A percentile compares a stretch with the other conserved stretches of the same genome.
These are phyloP conservation scores for Cystofilobasidium ferigula DNA, from an alignment of 768 basidiomycete genomes.

Conservation along the genomic window DNA sequence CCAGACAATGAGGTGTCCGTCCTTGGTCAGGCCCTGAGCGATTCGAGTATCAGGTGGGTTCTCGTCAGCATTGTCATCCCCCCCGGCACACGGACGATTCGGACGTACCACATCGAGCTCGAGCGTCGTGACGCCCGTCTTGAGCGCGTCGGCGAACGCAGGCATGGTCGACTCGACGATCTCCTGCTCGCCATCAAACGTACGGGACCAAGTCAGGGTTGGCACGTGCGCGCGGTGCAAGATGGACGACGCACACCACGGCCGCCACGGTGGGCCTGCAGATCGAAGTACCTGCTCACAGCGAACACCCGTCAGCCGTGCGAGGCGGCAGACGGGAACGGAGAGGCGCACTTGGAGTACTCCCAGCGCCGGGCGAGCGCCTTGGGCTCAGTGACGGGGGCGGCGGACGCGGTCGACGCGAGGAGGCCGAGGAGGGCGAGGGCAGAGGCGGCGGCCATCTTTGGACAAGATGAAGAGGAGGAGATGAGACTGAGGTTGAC, in stretches of 20 bases:
- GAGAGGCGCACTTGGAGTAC: background rate
- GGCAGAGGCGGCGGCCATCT: background rate
- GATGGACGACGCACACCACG: slow-evolving; percentile 11
- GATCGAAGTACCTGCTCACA: slow-evolving; percentile 9
- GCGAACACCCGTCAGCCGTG: background rate
- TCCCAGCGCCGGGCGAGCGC: background rate
- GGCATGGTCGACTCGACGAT: slow-evolving; percentile 29
- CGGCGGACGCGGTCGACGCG: background rate
- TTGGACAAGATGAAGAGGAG: too few species aligned
- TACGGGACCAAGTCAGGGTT: background rate
- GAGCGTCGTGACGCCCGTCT: slow-evolving; percentile 68
- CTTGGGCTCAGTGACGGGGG: background rate
- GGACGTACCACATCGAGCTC: slow-evolving; percentile 56
- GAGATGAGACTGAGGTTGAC: too few species aligned
- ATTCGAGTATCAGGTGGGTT: background rate
- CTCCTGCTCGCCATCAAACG: background rate
- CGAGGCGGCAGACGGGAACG: background rate
- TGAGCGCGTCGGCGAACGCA: slow-evolving; percentile 79
- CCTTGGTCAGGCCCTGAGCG: slow-evolving; percentile 42
- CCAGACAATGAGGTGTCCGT: slow-evolving; percentile 67
- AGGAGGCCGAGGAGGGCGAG: background rate
- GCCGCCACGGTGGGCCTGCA: slow-evolving; percentile 24
- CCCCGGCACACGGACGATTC: background rate
- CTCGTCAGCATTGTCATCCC: background rate
- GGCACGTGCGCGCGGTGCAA: background rate